These are phyloP conservation scores for Hortiboletus campestris DNA, from an alignment of 768 basidiomycete species.

Conservation along the genomic window DNA sequence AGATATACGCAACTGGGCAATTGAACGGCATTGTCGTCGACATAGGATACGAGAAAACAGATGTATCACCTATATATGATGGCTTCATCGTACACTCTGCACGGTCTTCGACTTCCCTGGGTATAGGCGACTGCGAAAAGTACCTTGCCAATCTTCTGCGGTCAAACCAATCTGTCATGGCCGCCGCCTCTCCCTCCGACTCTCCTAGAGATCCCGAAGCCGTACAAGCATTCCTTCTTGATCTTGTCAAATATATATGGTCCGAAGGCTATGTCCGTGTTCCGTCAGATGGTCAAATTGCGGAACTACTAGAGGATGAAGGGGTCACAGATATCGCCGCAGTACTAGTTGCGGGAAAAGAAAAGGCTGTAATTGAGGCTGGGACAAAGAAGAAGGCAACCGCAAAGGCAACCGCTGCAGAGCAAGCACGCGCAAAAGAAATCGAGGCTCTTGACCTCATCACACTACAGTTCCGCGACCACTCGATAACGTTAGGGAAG, in stretches of 20 bases:
- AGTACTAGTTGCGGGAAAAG: slow-evolving; percentile 86
- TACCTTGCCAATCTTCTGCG: slow-evolving; percentile 75
- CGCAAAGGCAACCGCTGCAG: slow-evolving; percentile 72
- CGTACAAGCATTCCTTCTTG: slow-evolving; percentile 51
- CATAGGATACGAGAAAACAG: slow-evolving; percentile 72
- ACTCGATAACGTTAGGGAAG: slow-evolving; percentile 74
- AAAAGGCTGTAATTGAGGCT: slow-evolving; percentile 83
- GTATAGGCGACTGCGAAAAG: slow-evolving; percentile 67
- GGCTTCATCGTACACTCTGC: slow-evolving; percentile 58
- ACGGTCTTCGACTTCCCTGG: slow-evolving; percentile 57
- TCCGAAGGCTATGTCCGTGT: slow-evolving; percentile 66
- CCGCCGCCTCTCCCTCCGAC: slow-evolving; percentile 54
- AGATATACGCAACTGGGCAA: slow-evolving; percentile 74
- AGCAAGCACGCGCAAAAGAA: slow-evolving; percentile 76
- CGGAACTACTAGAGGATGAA: slow-evolving; percentile 65
- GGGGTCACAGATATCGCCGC: slow-evolving; percentile 90
- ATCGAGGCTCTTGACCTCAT: slow-evolving; percentile 84
- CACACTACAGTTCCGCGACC: slow-evolving; percentile 67
- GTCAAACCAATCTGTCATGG: slow-evolving; percentile 62
- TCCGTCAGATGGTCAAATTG: slow-evolving; percentile 71
- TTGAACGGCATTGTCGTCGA: slow-evolving; percentile 79
- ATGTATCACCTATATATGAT: slow-evolving; percentile 77
- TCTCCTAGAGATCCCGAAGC: slow-evolving; percentile 45
- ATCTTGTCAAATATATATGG: slow-evolving; percentile 65
- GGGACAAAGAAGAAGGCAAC: slow-evolving; percentile 76